Evolutionary conservation across 176 grass and related monocot genomes (phyloP).

Genomic region (Themeda triandra): DNA sequence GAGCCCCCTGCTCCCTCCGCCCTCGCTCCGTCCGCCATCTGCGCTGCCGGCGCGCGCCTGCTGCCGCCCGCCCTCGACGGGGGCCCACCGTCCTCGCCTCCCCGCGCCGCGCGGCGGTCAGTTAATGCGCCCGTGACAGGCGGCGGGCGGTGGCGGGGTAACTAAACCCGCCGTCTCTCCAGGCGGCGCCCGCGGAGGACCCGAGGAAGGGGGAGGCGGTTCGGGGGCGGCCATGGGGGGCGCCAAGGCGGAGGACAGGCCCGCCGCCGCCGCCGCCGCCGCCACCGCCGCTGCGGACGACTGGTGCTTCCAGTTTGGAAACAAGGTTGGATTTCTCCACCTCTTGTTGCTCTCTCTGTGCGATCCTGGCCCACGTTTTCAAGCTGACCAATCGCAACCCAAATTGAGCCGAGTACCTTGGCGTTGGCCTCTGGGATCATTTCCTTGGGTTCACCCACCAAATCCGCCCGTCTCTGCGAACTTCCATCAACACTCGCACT

Average conservation of each 20-base stretch:
- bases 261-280: conserved; percentile 6
- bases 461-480: too few relatives aligned
- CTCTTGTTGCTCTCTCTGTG: neutral
- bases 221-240: conserved; percentile 30
- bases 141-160: conserved; percentile 15
- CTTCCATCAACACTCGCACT: neutral
- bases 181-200: neutral
- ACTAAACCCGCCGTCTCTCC: neutral
- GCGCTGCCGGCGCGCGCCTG: neutral
- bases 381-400: neutral
- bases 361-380: neutral
- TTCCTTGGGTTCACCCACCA: neutral
- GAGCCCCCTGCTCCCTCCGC: neutral
- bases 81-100: neutral
- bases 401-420: neutral
- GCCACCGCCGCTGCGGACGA: conserved; percentile 27
- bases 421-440: neutral
- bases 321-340: conserved; percentile 21
- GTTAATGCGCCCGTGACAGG: conserved; percentile 45
- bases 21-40: neutral
- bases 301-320: conserved; percentile 48
- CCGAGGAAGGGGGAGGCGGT: neutral
- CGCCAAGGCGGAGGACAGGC: conserved; percentile 32
- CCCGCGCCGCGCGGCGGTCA: neutral
- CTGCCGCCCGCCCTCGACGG: neutral